Evolutionary conservation across 148 eudicot genomes (phyloP).

Genomic region (Drosera capensis): DNA sequence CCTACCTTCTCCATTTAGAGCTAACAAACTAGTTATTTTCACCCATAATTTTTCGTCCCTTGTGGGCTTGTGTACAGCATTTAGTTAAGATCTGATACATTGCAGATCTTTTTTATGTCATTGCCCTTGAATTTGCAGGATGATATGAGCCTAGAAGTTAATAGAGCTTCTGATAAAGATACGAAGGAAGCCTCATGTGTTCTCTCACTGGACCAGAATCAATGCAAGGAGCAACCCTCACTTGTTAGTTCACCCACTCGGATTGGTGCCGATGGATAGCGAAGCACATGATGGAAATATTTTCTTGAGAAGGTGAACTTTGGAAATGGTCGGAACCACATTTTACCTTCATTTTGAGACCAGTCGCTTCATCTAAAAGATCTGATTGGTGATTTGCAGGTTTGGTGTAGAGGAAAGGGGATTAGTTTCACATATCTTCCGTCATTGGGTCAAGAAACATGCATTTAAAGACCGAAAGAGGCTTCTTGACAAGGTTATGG

Average conservation of each 20-base stretch:
- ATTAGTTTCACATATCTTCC: constrained; percentile 68
- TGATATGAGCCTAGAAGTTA: too few species aligned
- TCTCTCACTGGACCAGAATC: too few species aligned
- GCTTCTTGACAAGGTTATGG: constrained; percentile 68
- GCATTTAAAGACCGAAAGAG: constrained; percentile 86
- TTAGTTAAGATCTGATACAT: neutral
- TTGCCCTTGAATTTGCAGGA: constrained; percentile 4
- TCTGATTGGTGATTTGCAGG: constrained; percentile 22
- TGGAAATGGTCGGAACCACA: neutral
- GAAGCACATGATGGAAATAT: constrained; percentile 33
- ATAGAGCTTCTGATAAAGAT: too few species aligned
- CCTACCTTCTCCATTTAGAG: too few species aligned
- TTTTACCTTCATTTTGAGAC: too few species aligned
- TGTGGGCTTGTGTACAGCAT: neutral
- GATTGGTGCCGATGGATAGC: constrained; percentile 6
- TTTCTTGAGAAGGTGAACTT: constrained; percentile 53
- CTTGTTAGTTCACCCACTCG: neutral
- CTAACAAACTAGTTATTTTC: too few species aligned
- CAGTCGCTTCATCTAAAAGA: neutral
- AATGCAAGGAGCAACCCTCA: too few species aligned
- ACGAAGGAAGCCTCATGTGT: too few species aligned
- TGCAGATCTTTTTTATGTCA: neutral
- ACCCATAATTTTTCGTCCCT: neutral
- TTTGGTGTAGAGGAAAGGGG: constrained; percentile 60
- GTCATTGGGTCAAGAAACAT: constrained; percentile 91